phyloP scores from a whole-genome alignment of 768 basidiomycete species.

The Mycena olivaceomarginata region DNA sequence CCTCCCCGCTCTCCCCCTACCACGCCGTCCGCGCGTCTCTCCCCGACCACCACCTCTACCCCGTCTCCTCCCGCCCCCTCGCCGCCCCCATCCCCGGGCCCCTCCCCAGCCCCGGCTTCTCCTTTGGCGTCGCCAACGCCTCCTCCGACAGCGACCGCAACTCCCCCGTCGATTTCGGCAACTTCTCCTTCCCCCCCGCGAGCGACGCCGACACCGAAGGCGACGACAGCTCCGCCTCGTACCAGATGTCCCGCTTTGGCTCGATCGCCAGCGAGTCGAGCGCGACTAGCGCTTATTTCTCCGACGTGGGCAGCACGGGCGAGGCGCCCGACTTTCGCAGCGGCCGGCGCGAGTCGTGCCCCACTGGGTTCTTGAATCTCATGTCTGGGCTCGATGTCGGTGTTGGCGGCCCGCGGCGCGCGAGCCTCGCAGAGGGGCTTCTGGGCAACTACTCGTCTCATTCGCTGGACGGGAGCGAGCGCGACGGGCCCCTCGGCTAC shows the following conservation, averaged over 20 bases:
- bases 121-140: slow-evolving; percentile 76
- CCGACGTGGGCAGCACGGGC: slow-evolving; percentile 64
- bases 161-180: slow-evolving; percentile 69
- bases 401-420: slow-evolving; percentile 54
- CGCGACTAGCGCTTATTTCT: slow-evolving; percentile 69
- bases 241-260: slow-evolving; percentile 74
- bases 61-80: slow-evolving; percentile 67
- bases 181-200: slow-evolving; percentile 66
- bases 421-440: slow-evolving; percentile 43
- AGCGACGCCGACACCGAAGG: slow-evolving; percentile 69
- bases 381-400: slow-evolving; percentile 66
- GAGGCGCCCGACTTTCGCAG: slow-evolving; percentile 51
- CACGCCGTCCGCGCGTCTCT: slow-evolving; percentile 66
- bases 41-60: slow-evolving; percentile 71
- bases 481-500: slow-evolving; percentile 28
- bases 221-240: slow-evolving; percentile 69
- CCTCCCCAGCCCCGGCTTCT: slow-evolving; percentile 77
- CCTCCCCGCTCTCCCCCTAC: slow-evolving; percentile 65
- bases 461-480: background rate
- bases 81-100: slow-evolving; percentile 72
- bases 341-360: slow-evolving; percentile 62
- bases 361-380: slow-evolving; percentile 63
- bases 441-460: slow-evolving; percentile 31
- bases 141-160: slow-evolving; percentile 69
- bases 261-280: slow-evolving; percentile 80